These are phyloP conservation scores for Staphylotrichum longicolle DNA, from an alignment of 495 filamentous ascomycete species.

Conservation along the genomic window DNA sequence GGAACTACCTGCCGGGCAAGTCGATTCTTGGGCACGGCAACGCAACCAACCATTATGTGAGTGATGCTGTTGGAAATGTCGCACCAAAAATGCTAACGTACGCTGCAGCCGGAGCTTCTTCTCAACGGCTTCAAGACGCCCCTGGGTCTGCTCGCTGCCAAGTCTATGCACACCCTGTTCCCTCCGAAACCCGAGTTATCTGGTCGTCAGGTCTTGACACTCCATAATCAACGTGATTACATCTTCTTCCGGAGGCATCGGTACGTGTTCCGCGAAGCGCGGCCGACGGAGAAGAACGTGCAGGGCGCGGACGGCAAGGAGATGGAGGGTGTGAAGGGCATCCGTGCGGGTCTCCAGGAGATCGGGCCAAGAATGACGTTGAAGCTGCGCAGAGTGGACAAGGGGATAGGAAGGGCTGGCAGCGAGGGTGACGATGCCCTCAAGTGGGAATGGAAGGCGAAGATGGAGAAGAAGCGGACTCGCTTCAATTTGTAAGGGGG, in stretches of 20 bases:
- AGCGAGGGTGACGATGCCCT: slow-evolving; percentile 65
- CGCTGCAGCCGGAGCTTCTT: slow-evolving; percentile 70
- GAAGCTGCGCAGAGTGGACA: slow-evolving; percentile 87
- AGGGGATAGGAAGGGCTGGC: slow-evolving; percentile 76
- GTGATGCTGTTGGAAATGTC: neutral
- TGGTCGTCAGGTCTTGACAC: slow-evolving; percentile 82
- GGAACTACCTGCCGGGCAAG: slow-evolving; percentile 82
- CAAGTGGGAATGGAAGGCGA: slow-evolving; percentile 92
- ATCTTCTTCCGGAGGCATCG: slow-evolving; percentile 88
- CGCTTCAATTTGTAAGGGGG: slow-evolving; percentile 74
- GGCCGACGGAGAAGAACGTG: slow-evolving; percentile 79
- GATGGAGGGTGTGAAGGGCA: slow-evolving; percentile 74
- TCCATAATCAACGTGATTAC: slow-evolving; percentile 96
- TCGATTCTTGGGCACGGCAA: slow-evolving; percentile 84
- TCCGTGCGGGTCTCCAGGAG: slow-evolving; percentile 82
- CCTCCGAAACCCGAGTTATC: slow-evolving; percentile 76
- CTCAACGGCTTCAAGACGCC: slow-evolving; percentile 95
- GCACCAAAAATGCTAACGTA: slow-evolving; percentile 15
- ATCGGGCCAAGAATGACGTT: slow-evolving; percentile 75
- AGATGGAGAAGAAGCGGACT: slow-evolving; percentile 90
- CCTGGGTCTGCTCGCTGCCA: slow-evolving; percentile 82
- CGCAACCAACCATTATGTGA: slow-evolving; percentile 72
- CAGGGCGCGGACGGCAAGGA: slow-evolving; percentile 84
- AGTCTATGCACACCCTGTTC: slow-evolving; percentile 79
- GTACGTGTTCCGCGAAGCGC: slow-evolving; percentile 88